These are phyloP conservation scores for Alternaria ethzedia DNA, from an alignment of 2,329 filamentous ascomycete species.

Conservation along the genomic window DNA sequence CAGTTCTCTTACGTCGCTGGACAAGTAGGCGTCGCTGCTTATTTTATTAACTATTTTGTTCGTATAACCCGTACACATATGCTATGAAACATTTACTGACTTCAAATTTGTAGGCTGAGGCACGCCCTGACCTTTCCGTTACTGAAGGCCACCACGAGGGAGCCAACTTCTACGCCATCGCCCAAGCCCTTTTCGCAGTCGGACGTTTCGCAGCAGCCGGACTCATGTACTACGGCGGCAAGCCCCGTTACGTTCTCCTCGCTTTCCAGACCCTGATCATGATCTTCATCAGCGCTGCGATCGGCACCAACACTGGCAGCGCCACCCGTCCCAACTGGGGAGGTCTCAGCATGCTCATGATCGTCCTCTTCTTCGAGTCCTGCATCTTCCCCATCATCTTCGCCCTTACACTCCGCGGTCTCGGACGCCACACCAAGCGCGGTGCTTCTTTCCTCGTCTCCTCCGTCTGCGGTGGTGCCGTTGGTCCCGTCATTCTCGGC, in stretches of 20 bases:
- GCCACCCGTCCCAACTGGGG: constrained; percentile 42
- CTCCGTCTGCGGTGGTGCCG: constrained; percentile 46
- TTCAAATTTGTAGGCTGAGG: constrained; percentile 19
- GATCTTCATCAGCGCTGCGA: constrained; percentile 45
- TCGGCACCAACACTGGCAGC: constrained; percentile 41
- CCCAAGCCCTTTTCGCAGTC: constrained; percentile 46
- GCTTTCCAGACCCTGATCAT: constrained; percentile 46
- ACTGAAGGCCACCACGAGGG: constrained; percentile 41
- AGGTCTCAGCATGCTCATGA: constrained; percentile 45
- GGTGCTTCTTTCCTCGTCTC: constrained; percentile 48
- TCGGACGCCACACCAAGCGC: constrained; percentile 50
- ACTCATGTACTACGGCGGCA: constrained; percentile 44
- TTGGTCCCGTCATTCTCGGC: constrained; percentile 45
- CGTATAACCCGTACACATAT: too few relatives aligned
- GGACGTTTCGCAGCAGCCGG: constrained; percentile 48
- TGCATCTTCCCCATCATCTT: constrained; percentile 51
- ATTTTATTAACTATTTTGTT: too few relatives aligned
- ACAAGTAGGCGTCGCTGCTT: constrained; percentile 61
- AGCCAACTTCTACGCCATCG: constrained; percentile 49
- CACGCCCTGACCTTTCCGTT: constrained; percentile 35
- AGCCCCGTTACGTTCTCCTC: constrained; percentile 48
- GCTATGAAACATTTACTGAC: too few relatives aligned
- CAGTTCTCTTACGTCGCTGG: constrained; percentile 63
- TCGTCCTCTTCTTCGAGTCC: constrained; percentile 49
- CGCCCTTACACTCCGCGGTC: constrained; percentile 45